Conservation (phyloP, 305 asterid species). For the Fraxinus dipetala region DNA sequence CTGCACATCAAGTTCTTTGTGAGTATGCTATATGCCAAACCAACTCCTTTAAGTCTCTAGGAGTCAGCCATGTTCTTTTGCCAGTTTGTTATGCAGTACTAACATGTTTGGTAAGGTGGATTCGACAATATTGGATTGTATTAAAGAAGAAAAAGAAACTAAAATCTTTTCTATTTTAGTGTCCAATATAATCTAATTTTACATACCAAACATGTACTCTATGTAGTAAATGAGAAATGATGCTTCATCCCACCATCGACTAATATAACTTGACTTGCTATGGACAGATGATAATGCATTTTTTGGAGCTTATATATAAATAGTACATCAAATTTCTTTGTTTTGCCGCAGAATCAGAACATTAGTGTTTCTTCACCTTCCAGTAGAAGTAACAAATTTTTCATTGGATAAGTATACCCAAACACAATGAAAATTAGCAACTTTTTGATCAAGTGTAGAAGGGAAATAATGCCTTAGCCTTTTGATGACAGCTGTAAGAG, state of each 20-base stretch:
- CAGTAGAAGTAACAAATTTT: background rate
- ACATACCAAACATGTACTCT: background rate
- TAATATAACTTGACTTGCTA: background rate
- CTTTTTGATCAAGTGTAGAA: background rate
- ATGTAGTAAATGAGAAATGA: background rate
- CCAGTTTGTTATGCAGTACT: background rate
- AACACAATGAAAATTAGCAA: background rate
- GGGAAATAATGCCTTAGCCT: background rate
- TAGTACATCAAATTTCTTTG: background rate
- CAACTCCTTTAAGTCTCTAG: background rate
- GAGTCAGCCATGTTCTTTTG: background rate
- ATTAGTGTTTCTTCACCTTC: background rate
- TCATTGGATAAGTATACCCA: background rate
- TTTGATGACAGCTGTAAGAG: background rate
- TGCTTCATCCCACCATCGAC: background rate
- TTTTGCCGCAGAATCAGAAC: background rate
- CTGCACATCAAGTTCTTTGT: conserved; percentile 56
- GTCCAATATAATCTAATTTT: background rate
- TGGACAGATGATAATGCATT: background rate
- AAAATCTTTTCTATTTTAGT: background rate
- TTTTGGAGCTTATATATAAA: background rate
- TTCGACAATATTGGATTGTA: background rate
- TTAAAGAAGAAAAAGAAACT: background rate
- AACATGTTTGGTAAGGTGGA: background rate
- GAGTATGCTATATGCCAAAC: conserved; percentile 3